Evolutionary conservation across 2,329 filamentous ascomycete genomes (phyloP).

Genomic region (Neocatenulostroma microsporum): DNA sequence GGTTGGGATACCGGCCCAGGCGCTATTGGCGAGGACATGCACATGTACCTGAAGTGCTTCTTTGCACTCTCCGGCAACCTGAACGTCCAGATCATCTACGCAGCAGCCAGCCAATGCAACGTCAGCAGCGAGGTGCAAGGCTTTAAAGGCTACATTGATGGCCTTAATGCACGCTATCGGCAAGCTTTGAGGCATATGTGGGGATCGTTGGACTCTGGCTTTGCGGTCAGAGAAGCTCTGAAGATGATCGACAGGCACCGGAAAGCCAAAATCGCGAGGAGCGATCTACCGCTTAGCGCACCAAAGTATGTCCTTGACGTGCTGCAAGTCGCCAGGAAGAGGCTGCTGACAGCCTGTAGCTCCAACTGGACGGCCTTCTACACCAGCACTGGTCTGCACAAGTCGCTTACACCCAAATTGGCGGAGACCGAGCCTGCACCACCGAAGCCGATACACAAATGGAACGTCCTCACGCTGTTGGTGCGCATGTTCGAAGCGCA

Average conservation of each 20-base stretch:
- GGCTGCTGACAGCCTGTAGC: constrained; percentile 15
- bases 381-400: constrained; percentile 24
- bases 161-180: constrained; percentile 59
- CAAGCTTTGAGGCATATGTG: constrained; percentile 70
- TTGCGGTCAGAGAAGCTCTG: constrained; percentile 41
- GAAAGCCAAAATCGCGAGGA: constrained; percentile 6
- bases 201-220: constrained; percentile 63
- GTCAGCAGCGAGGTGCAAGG: constrained; percentile 55
- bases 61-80: constrained; percentile 65
- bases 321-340: constrained; percentile 4
- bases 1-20: constrained; percentile 65
- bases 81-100: constrained; percentile 55
- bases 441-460: constrained; percentile 29
- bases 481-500: constrained; percentile 68
- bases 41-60: constrained; percentile 74
- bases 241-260: constrained; percentile 23
- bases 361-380: constrained; percentile 26
- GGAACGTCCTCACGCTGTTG: constrained; percentile 51
- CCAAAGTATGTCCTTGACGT: constrained; percentile 20
- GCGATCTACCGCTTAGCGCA: constrained; percentile 18
- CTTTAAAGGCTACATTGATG: constrained; percentile 47
- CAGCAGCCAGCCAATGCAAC: constrained; percentile 66
- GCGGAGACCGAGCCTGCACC: constrained; percentile 13
- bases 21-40: constrained; percentile 66
- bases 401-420: constrained; percentile 18